Evolutionary conservation across 768 basidiomycete species (phyloP), one percentile per base, ranked within the genome.

Genomic region (Xerocomellus amylosporus): DNA sequence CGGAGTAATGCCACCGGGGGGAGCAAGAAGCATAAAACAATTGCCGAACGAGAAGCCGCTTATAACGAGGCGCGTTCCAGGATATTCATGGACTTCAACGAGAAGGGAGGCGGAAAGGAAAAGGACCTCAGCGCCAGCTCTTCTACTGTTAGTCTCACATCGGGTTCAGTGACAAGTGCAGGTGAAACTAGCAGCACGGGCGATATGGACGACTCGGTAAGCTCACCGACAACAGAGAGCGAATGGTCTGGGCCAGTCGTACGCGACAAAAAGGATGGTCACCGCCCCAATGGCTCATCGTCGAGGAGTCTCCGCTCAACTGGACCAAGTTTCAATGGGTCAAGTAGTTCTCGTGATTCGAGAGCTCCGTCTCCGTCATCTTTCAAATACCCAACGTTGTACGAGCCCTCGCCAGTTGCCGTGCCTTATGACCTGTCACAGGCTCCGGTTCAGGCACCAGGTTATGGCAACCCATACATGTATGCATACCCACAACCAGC

Each of bases 11-110:
- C 79, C 20, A 82, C 84, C 5, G 80, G 79, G 45, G 75, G 80
- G 56, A 79, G 71, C 63, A 90, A 86, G 74, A 85, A 87, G 65
- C 79, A 80, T 30, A 82, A 84, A 75, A 92, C 92, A 2, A 85
- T 93, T 22, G 87, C 89, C 63, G 86, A 93, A 68, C 86, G 91
- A 31, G 90, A 89, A 65, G 92, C 88, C 0, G 92, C 90, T n/a
- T 93, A 93, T 61, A 88, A 89, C 49, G 85, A 90, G 70, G 91
- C 91, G 28, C 83, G 92, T 43, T 86, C 84, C 36, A 82, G 91
- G 52, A 93, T 93, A 60, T 93, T 93, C 73, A 87, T 89, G 82
- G 86, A 74, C 59, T 90, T 91, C 60, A 80, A 89, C 66, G 87
- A 88, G 52, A 82, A 78, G 59, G 77, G 74, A 62, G 85, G 84